Base-by-base conservation (phyloP, 306 rosid genomes). In the Prunus dulcis region DNA sequence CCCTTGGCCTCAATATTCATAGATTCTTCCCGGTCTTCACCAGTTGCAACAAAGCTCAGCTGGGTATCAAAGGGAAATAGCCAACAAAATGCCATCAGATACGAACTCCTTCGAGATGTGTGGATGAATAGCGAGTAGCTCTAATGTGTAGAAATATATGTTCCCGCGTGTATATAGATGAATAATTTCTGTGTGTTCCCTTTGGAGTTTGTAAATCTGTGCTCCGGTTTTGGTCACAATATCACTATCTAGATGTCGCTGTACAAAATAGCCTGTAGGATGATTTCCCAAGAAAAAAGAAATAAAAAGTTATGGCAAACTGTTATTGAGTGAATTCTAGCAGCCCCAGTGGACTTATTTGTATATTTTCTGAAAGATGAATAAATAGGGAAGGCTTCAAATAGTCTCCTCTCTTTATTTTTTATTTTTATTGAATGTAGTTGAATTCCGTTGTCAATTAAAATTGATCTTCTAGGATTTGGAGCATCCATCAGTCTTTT, bases 21-120 rank as follows among this genome's bases (percentile, higher is more conserved):
- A 2, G 79, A 76, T 56, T 86, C 84, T 38, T 63, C 90, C 53
- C 47, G 56, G 13, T 81, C 87, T 69, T 73, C 86, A 6, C 74
- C 86, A 11, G 79, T 77, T 67, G 80, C 88, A 19, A 56, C 82
- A 8, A 95, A 79, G 78, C 78, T 72, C 65, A 64, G 79, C 73
- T 81, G 86, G 88, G 76, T 80, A 46, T 56, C 78, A 0, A 88
- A 87, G 74, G 91, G 82, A 22, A 85, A 50, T 32, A 64, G 47
- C 64, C 74, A 79, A 32, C 93, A 77, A 75, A 84, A 76, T 77
- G 72, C 93, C 23, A 60, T 85, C 55, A 90, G 99, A 86, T 95
- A 92, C 34, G 98, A 88, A 80, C 96, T 95, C 27, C 97, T 95
- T 51, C 87, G 96, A 71, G 90, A 86, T 49, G 87, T 91, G 19